Conservation (phyloP, 192 early-diverging fungal species). For the Gryganskiella cystojenkinii region DNA sequence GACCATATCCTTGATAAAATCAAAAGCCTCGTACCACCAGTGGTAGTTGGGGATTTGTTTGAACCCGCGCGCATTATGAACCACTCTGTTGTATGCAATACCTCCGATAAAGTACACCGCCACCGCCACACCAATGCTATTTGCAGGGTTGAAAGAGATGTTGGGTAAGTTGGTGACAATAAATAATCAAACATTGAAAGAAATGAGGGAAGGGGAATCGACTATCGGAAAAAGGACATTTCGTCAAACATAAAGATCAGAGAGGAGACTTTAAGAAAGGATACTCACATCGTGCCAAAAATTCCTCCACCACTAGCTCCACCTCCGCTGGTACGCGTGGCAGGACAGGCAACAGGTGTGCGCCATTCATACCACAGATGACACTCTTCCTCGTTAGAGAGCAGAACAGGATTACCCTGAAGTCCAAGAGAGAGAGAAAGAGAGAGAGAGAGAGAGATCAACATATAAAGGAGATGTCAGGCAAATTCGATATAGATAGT, state of each 20-base stretch:
- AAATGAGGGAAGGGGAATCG: neutral
- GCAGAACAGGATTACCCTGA: conserved; percentile 41
- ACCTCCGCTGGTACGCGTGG: conserved; percentile 4
- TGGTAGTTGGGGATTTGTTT: conserved; percentile 56
- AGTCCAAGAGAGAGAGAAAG: conserved; percentile 1
- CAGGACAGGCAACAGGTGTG: conserved; percentile 49
- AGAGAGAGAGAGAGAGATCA: neutral
- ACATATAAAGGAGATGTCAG: neutral
- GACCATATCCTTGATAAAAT: conserved; percentile 53
- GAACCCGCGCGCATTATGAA: conserved; percentile 46
- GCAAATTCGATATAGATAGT: neutral
- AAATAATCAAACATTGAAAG: neutral
- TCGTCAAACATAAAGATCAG: neutral
- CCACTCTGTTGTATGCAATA: conserved; percentile 54
- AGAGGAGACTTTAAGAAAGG: neutral
- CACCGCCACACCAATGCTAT: conserved; percentile 47
- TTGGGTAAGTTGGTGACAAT: neutral
- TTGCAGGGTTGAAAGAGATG: neutral
- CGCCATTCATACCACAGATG: conserved; percentile 53
- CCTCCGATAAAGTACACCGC: conserved; percentile 52
- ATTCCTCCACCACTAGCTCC: conserved; percentile 24
- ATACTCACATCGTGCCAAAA: conserved; percentile 50
- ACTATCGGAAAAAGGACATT: neutral
- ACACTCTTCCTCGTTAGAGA: conserved; percentile 37
- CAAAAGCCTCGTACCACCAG: conserved; percentile 48